Evolutionary conservation across 2,329 filamentous ascomycete genomes (phyloP).

Genomic region (Aaosphaeria pasadenensis): DNA sequence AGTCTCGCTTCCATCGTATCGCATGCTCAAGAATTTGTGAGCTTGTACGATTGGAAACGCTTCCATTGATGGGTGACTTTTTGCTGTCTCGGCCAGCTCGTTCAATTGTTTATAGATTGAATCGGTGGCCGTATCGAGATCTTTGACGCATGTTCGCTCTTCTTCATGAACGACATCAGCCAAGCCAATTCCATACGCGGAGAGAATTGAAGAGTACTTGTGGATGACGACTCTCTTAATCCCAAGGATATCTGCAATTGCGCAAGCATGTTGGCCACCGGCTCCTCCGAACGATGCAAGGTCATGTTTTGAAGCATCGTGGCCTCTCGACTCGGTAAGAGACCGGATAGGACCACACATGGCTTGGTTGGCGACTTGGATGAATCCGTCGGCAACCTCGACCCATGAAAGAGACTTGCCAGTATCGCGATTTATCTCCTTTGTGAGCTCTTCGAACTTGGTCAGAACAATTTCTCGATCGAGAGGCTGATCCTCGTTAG

Average conservation of each 20-base stretch:
- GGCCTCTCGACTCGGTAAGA: slow-evolving; percentile 83
- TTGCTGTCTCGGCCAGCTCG: slow-evolving; percentile 49
- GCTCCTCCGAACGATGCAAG: slow-evolving; percentile 87
- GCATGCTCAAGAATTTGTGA: slow-evolving; percentile 85
- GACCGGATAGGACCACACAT: slow-evolving; percentile 86
- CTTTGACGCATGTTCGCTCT: slow-evolving; percentile 62
- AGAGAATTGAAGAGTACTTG: slow-evolving; percentile 79
- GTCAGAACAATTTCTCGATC: slow-evolving; percentile 69
- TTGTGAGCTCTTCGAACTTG: slow-evolving; percentile 68
- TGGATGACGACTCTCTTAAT: slow-evolving; percentile 80
- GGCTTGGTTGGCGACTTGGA: slow-evolving; percentile 81
- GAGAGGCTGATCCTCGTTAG: slow-evolving; percentile 74
- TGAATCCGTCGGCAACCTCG: slow-evolving; percentile 80
- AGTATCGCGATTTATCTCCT: slow-evolving; percentile 67
- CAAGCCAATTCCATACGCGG: slow-evolving; percentile 83
- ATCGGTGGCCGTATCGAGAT: slow-evolving; percentile 42
- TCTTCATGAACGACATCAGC: slow-evolving; percentile 85
- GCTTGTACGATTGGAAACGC: neutral
- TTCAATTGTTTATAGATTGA: neutral
- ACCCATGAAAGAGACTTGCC: slow-evolving; percentile 62
- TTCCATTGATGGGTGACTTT: slow-evolving; percentile 61
- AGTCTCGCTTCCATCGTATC: slow-evolving; percentile 82
- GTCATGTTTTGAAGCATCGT: slow-evolving; percentile 79
- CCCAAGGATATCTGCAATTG: slow-evolving; percentile 75
- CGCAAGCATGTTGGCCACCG: slow-evolving; percentile 84